Percentiles rank a stretch among this genome's conserved stretches.
phyloP scores from a whole-genome alignment of 495 filamentous ascomycete species.

The Pseudoneurospora amorphoporcata region DNA sequence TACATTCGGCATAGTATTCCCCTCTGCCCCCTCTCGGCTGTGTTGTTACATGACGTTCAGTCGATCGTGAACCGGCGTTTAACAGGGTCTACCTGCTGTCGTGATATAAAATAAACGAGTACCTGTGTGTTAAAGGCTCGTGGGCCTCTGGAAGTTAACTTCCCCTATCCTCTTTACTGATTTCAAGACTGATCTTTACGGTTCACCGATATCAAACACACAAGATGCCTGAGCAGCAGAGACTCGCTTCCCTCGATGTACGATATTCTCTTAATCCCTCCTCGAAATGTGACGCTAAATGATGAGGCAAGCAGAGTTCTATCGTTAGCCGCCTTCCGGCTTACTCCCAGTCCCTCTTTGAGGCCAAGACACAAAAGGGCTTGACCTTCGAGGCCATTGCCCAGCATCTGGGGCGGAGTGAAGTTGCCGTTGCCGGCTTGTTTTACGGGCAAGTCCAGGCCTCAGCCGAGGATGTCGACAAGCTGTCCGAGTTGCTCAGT shows the following conservation, averaged over 20 bases:
- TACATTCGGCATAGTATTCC: neutral
- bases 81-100: neutral
- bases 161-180: neutral
- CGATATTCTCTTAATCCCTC: conserved; percentile 2
- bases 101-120: neutral
- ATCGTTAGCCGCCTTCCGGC: conserved; percentile 46
- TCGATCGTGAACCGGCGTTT: neutral
- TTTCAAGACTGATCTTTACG: neutral
- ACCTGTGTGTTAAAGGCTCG: neutral
- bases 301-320: conserved; percentile 22
- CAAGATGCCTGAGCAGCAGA: conserved; percentile 15
- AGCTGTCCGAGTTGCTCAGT: conserved; percentile 56
- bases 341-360: conserved; percentile 69
- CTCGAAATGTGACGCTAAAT: conserved; percentile 1
- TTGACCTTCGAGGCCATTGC: conserved; percentile 79
- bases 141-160: neutral
- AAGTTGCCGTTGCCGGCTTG: conserved; percentile 83
- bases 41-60: neutral
- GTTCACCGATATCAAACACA: neutral
- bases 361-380: conserved; percentile 63
- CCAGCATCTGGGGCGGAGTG: conserved; percentile 64
- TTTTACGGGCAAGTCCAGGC: conserved; percentile 92
- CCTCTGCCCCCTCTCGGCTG: neutral
- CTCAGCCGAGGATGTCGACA: conserved; percentile 63
- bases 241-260: conserved; percentile 27